Conservation (phyloP, 805 yeast genomes). For the Yamadazyma olivae region DNA sequence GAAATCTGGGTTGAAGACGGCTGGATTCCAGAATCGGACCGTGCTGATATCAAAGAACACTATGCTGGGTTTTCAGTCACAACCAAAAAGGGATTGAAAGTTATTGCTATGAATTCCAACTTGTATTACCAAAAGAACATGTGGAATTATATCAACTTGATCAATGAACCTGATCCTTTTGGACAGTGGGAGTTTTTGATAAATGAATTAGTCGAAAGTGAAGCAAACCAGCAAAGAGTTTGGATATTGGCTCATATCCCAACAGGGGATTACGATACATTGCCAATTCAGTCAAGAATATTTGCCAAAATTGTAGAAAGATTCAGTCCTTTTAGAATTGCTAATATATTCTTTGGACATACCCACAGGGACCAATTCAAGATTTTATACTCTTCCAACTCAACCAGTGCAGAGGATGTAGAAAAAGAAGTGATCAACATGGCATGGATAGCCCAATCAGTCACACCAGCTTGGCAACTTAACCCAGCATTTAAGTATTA, state of each 20-base stretch:
- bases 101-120: conserved; percentile 64
- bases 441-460: conserved; percentile 66
- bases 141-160: conserved; percentile 46
- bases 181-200: conserved; percentile 62
- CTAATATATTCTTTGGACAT: conserved; percentile 69
- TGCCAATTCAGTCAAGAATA: conserved; percentile 59
- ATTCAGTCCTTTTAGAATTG: conserved; percentile 66
- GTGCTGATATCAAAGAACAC: conserved; percentile 36
- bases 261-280: conserved; percentile 47
- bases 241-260: conserved; percentile 76
- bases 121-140: conserved; percentile 62
- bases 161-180: conserved; percentile 55
- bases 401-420: conserved; percentile 33
- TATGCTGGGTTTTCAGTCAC: conserved; percentile 43
- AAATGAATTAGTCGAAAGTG: conserved; percentile 61
- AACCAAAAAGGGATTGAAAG: conserved; percentile 41
- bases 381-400: conserved; percentile 50
- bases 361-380: conserved; percentile 69
- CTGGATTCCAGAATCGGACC: conserved; percentile 29
- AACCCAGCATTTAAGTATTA: conserved; percentile 77
- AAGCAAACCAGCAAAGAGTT: conserved; percentile 56
- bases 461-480: conserved; percentile 56
- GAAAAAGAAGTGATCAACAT: conserved; percentile 46
- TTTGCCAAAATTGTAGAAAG: conserved; percentile 59
- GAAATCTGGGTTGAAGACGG: conserved; percentile 34